These are phyloP conservation scores for Apiotrichum gracile DNA, from an alignment of 1,284 basidiomycete species.

Conservation along the genomic window DNA sequence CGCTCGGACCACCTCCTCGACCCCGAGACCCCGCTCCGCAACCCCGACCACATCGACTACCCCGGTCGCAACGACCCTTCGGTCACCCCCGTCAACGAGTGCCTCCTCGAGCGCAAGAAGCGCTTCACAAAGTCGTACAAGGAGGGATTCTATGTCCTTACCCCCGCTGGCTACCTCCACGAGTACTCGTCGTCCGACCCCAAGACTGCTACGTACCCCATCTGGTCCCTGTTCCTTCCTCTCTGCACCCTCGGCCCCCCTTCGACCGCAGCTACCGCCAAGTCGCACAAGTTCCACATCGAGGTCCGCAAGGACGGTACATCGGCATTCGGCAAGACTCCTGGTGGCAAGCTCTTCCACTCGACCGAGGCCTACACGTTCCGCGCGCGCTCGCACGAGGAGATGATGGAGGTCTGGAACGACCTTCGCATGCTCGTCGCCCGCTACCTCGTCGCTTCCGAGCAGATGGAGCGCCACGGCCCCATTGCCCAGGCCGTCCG, in stretches of 20 bases:
- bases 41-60: conserved; percentile 74
- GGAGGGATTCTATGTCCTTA: conserved; percentile 87
- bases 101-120: conserved; percentile 93
- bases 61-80: conserved; percentile 90
- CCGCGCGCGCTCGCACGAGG: conserved; percentile 81
- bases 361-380: conserved; percentile 74
- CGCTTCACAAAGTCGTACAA: conserved; percentile 87
- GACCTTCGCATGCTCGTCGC: conserved; percentile 95
- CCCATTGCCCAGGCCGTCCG: conserved; percentile 90
- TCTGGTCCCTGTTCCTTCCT: conserved; percentile 88
- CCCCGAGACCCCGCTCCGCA: conserved; percentile 87
- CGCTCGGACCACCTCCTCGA: conserved; percentile 93
- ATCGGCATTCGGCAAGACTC: conserved; percentile 54
- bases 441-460: conserved; percentile 88
- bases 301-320: conserved; percentile 74
- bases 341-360: conserved; percentile 55
- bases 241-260: conserved; percentile 94
- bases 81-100: conserved; percentile 81
- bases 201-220: conserved; percentile 58
- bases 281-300: conserved; percentile 95
- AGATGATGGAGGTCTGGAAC: conserved; percentile 99
- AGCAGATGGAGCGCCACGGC: conserved; percentile 87
- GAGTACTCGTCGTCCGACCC: conserved; percentile 82
- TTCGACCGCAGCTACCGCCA: conserved; percentile 59
- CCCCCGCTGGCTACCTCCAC: conserved; percentile 92